Base-by-base conservation (phyloP, 192 early-diverging fungal species). In the Coemansia sp. region DNA sequence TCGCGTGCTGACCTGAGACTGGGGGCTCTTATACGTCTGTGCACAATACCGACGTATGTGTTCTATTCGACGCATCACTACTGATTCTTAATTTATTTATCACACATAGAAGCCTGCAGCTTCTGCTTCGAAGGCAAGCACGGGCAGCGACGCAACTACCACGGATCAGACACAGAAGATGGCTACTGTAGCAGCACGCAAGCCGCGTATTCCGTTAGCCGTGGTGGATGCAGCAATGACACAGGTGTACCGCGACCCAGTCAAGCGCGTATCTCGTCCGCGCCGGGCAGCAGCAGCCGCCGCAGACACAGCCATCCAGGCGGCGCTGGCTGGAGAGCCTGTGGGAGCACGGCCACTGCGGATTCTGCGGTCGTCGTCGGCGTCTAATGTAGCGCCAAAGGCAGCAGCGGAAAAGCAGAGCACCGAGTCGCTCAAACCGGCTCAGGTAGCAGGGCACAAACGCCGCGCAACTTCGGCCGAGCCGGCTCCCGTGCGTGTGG, bases 201-300 rank as follows among this genome's bases (percentile, higher is more conserved):
- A 79, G 52, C 60, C 76, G 35, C 76, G 76, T 22, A 26, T 73
- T 8, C 71, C 76, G 59, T 64, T 79, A 4, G 63, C 71, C 23
- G 39, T 63, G 1, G 67, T 79, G n/a, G 67, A 67, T 25, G 60
- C 50, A 35, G 37, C 55, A 48, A 69, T 59, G 62, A 22, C 64
- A 6, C 71, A 69, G 19, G 61, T 79, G 16, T 79, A 67, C 58
- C 76, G 71, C 37, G 76, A 79, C 61, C 71, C 71, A 4, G 64
- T 64, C 1, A 39, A 56, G 10, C 57, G 58, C 10, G 21, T 51
- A 7, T 25, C 48, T 12, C 69, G 65, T 17, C 57, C 67, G 17
- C 61, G 58, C 10, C 56, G 48, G 16, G 62, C 65, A 2, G 64
- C 64, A 0, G 59, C 64, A 11, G 48, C 35, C 1, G 61, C 23